Base-by-base conservation (phyloP, 1,139 yeast species). In the Tardiomyces depauwii region DNA sequence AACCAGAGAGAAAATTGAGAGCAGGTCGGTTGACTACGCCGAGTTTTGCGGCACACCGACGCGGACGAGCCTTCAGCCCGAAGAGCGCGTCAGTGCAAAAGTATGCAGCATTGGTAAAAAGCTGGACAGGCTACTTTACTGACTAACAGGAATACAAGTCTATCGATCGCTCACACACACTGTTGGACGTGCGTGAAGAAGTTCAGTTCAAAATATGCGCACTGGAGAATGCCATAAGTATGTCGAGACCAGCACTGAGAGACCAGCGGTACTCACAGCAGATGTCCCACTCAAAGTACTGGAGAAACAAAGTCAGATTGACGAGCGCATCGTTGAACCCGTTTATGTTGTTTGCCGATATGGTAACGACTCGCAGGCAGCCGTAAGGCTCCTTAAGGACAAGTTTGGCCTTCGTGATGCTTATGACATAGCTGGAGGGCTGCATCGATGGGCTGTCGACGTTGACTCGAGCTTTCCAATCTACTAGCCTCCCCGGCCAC, bases 291-390 rank as follows among this genome's bases (percentile, higher is more conserved):
- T 82, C 64, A 76, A 71, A 14, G 68, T 71, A 4, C 57, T 73
- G 7, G 46, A 21, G 66, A 45, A 42, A 44, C 43, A 43, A 40
- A 43, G 18, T 16, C 27, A 71, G 42, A 42, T 46, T 5, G 40
- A 21, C n/a, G 48, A 47, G 18, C 41, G 43, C 7, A 40, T 48
- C 1, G 42, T 42, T 3, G 53, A 50, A 25, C 62, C 62, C 0
- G 51, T 67, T 1, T 59, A 57, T 50, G 80, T 84, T 0, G 70
- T 89, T 14, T 91, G 99, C 62, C 73, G 97, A 39, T 80, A 72
- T 59, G 99, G 99, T 5, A 88, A 87, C 61, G 97, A 91, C 61
- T 89, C 97, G 0, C 91, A 86, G 57, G 64, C 78, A 18, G 95
- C 95, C 0, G 79, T 85, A 0, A 65, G 70, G 49, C 65, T 72